Percentiles rank a stretch among this genome's conserved stretches.
phyloP scores from a whole-genome alignment of 805 yeast species.

The Metschnikowia reukaufii region DNA sequence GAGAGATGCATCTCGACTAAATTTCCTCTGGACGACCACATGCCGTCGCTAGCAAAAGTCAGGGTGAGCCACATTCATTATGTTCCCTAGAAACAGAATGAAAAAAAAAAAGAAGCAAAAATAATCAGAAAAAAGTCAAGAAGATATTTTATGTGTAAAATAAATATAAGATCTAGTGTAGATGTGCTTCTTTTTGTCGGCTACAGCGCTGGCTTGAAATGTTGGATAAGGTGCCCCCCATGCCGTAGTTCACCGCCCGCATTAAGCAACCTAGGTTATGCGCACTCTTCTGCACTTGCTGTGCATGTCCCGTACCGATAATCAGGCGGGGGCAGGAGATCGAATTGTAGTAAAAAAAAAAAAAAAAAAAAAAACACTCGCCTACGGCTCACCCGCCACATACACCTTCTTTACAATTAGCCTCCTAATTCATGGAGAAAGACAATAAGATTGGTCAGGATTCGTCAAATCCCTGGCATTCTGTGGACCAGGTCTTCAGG shows the following conservation, averaged over 20 bases:
- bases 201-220: too few relatives aligned
- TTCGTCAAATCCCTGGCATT: constrained; percentile 4
- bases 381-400: background rate
- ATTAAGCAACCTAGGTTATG: constrained; percentile 7
- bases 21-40: too few relatives aligned
- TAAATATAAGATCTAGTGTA: too few relatives aligned
- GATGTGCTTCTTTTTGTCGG: too few relatives aligned
- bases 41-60: too few relatives aligned
- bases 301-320: background rate
- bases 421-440: constrained; percentile 3
- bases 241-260: constrained; percentile 9
- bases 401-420: background rate
- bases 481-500: constrained; percentile 5
- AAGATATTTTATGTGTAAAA: too few relatives aligned
- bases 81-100: too few relatives aligned
- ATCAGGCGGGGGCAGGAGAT: background rate
- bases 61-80: too few relatives aligned
- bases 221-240: too few relatives aligned
- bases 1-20: too few relatives aligned
- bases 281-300: constrained; percentile 5
- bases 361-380: background rate
- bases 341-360: background rate
- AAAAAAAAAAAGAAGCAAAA: too few relatives aligned
- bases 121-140: too few relatives aligned
- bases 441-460: constrained; percentile 4